Evolutionary conservation across 768 basidiomycete species (phyloP).

Genomic region (Daedaleopsis sinensis): DNA sequence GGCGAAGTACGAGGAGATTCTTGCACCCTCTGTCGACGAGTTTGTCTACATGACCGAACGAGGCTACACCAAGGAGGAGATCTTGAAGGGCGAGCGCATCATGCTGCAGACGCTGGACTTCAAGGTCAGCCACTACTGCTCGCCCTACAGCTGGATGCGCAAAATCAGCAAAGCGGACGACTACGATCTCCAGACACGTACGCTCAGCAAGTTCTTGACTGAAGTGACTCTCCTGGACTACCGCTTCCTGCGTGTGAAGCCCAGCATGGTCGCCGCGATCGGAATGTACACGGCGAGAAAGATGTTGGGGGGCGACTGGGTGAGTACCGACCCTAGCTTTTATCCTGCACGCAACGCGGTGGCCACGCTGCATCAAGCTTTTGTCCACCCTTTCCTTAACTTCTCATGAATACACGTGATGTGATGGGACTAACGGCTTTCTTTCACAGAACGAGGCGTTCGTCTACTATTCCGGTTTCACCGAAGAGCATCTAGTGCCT

Average conservation of each 20-base stretch:
- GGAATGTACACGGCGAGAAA: constrained; percentile 95
- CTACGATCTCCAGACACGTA: constrained; percentile 97
- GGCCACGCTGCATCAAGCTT: constrained; percentile 17
- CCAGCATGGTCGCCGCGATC: constrained; percentile 91
- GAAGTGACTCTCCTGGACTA: constrained; percentile 94
- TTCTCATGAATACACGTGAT: constrained; percentile 23
- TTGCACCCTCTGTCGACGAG: constrained; percentile 96
- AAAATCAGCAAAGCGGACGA: constrained; percentile 98
- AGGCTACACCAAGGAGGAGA: constrained; percentile 92
- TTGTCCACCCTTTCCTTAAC: constrained; percentile 16
- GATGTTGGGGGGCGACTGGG: constrained; percentile 97
- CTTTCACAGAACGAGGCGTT: constrained; percentile 79
- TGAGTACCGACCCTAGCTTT: constrained; percentile 48
- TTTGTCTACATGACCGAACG: constrained; percentile 98
- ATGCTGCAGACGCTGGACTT: constrained; percentile 95
- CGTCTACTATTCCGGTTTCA: constrained; percentile 90
- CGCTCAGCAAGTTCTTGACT: constrained; percentile 95
- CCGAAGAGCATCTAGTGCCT: constrained; percentile 81
- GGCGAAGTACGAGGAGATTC: constrained; percentile 98
- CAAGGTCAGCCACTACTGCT: constrained; percentile 95
- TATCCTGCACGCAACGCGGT: constrained; percentile 19
- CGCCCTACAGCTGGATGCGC: constrained; percentile 99
- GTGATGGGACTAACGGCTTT: constrained; percentile 27
- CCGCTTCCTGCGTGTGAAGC: constrained; percentile 91
- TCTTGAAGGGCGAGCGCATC: constrained; percentile 97